Evolutionary conservation across 148 eudicot genomes (phyloP).

Genomic region (Persicaria maculosa): DNA sequence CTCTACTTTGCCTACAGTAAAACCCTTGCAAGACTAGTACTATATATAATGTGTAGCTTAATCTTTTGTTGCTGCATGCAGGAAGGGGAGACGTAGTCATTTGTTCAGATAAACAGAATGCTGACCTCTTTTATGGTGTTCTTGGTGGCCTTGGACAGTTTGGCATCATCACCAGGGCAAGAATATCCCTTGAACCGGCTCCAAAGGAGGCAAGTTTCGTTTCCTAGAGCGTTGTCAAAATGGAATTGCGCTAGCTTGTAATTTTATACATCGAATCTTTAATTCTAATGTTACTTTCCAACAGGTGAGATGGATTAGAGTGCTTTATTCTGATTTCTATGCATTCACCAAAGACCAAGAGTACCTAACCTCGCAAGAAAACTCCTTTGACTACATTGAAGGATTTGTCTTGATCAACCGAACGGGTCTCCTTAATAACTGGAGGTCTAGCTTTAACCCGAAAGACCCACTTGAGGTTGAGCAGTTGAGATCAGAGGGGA

Average conservation of each 20-base stretch:
- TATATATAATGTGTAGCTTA: not conserved
- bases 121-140: conserved; percentile 48
- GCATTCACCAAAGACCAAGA: conserved; percentile 81
- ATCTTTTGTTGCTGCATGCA: conserved; percentile 22
- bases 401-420: conserved; percentile 87
- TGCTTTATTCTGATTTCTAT: conserved; percentile 68
- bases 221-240: not conserved
- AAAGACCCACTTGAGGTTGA: conserved; percentile 66
- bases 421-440: conserved; percentile 69
- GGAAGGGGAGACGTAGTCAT: conserved; percentile 48
- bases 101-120: conserved; percentile 34
- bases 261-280: too few relatives aligned
- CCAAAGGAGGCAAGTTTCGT: conserved; percentile 41
- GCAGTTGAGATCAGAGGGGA: conserved; percentile 72
- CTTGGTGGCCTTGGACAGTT: conserved; percentile 65
- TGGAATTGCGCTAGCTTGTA: not conserved
- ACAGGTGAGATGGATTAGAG: conserved; percentile 96
- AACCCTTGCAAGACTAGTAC: not conserved
- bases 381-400: conserved; percentile 76
- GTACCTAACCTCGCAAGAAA: conserved; percentile 51
- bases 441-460: conserved; percentile 77
- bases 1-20: too few relatives aligned
- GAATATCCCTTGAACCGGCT: conserved; percentile 44
- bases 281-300: not conserved
- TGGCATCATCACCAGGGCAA: conserved; percentile 59